Evolutionary conservation across 1,139 yeast genomes (phyloP).

Genomic region (Saccharomyces hybrid): DNA sequence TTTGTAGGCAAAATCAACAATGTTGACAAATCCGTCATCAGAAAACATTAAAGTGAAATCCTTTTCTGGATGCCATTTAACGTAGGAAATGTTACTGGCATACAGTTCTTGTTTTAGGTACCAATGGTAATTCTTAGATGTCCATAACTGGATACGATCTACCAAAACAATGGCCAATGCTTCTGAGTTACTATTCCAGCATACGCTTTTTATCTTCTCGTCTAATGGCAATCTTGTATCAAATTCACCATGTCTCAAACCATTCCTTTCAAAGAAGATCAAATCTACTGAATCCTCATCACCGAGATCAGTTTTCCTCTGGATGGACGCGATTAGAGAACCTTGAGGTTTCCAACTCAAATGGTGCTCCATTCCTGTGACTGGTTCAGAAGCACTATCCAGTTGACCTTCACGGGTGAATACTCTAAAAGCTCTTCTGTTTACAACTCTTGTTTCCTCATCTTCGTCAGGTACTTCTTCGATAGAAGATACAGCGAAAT

Average conservation of each 20-base stretch:
- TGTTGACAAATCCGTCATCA: constrained; percentile 44
- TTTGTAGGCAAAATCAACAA: constrained; percentile 62
- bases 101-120: constrained; percentile 73
- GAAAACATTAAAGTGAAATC: constrained; percentile 68
- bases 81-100: constrained; percentile 38
- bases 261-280: constrained; percentile 87
- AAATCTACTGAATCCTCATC: constrained; percentile 39
- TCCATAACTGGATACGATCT: constrained; percentile 75
- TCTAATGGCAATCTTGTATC: constrained; percentile 54
- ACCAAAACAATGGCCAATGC: constrained; percentile 59
- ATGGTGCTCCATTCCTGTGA: constrained; percentile 66
- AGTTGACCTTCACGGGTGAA: constrained; percentile 72
- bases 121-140: constrained; percentile 92
- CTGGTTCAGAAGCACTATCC: constrained; percentile 85
- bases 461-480: constrained; percentile 38
- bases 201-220: constrained; percentile 44
- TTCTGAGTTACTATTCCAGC: constrained; percentile 83
- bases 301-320: constrained; percentile 38
- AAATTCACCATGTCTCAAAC: constrained; percentile 85
- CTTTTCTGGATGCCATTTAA: constrained; percentile 85
- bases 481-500: constrained; percentile 58
- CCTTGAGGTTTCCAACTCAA: constrained; percentile 92
- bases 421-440: constrained; percentile 76
- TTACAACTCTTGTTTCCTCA: constrained; percentile 35
- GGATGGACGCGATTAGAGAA: constrained; percentile 74